Conservation (phyloP, 257 asterid genomes). For the Solanum tarijense region DNA sequence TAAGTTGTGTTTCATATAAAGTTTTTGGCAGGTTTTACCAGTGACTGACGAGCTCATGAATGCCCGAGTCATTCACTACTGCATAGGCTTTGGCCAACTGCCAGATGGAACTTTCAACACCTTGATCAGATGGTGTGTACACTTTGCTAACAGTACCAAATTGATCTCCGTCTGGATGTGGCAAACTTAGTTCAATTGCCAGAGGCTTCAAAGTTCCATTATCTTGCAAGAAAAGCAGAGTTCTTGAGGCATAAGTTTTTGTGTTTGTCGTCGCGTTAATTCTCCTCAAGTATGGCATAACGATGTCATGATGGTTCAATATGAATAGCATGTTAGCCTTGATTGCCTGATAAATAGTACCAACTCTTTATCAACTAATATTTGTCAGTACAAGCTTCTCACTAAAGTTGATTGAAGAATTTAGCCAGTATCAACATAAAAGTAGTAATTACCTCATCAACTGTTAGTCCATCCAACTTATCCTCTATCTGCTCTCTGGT, state of each 20-base stretch:
- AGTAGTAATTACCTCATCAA: conserved; percentile 28
- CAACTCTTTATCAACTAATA: background rate
- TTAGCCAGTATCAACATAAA: background rate
- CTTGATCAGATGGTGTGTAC: conserved; percentile 49
- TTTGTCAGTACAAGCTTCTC: background rate
- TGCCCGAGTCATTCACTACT: conserved; percentile 57
- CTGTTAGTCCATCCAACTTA: conserved; percentile 38
- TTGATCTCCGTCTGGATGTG: conserved; percentile 53
- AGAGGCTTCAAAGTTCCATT: conserved; percentile 62
- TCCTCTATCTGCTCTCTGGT: conserved; percentile 33
- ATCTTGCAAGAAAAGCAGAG: conserved; percentile 47
- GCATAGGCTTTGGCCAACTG: conserved; percentile 78
- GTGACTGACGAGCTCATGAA: conserved; percentile 68
- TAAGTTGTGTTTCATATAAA: background rate
- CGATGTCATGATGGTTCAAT: conserved; percentile 55
- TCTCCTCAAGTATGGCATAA: conserved; percentile 55
- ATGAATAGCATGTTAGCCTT: conserved; percentile 35
- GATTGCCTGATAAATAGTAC: conserved; percentile 32
- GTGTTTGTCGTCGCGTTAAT: conserved; percentile 37
- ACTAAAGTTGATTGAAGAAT: background rate
- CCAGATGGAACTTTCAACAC: conserved; percentile 51
- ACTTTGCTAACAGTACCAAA: conserved; percentile 48
- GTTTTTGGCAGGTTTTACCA: conserved; percentile 34
- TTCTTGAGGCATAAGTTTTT: conserved; percentile 64
- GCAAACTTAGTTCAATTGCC: conserved; percentile 71